Evolutionary conservation across 768 basidiomycete genomes (phyloP).

Genomic region (Cystobasidium onofrii): DNA sequence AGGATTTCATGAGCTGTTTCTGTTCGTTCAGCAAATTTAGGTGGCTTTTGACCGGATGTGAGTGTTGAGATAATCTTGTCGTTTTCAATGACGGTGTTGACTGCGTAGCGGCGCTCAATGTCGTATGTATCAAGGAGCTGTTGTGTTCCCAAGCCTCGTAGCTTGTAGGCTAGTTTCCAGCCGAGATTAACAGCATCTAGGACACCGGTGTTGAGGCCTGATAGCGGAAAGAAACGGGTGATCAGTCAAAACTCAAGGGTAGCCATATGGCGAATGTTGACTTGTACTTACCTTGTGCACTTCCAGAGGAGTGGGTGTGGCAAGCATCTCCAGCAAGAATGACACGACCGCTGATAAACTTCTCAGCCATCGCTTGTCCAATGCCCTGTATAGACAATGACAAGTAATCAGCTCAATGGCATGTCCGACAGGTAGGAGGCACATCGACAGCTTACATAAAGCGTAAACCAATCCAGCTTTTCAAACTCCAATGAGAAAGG

Average conservation of each 20-base stretch:
- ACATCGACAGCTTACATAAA: constrained; percentile 29
- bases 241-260: too few species aligned
- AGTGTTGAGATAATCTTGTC: constrained; percentile 37
- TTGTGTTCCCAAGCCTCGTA: constrained; percentile 22
- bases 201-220: constrained; percentile 12
- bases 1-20: constrained; percentile 32
- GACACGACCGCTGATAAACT: constrained; percentile 36
- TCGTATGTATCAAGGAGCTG: constrained; percentile 33
- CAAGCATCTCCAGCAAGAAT: constrained; percentile 38
- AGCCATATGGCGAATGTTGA: too few species aligned
- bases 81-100: constrained; percentile 37
- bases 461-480: constrained; percentile 39
- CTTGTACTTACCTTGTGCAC: constrained; percentile 36
- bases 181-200: constrained; percentile 23
- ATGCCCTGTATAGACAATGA: constrained; percentile 24
- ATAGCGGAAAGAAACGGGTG: too few species aligned
- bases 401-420: neutral
- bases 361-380: constrained; percentile 38
- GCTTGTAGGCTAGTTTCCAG: constrained; percentile 34
- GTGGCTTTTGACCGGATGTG: constrained; percentile 36
- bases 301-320: constrained; percentile 35
- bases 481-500: constrained; percentile 39
- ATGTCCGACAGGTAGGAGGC: neutral
- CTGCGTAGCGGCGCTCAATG: constrained; percentile 30
- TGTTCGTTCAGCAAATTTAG: constrained; percentile 29